These are phyloP conservation scores for Blastobotrys arbuscula DNA, from an alignment of 1,139 yeast species.

Conservation along the genomic window DNA sequence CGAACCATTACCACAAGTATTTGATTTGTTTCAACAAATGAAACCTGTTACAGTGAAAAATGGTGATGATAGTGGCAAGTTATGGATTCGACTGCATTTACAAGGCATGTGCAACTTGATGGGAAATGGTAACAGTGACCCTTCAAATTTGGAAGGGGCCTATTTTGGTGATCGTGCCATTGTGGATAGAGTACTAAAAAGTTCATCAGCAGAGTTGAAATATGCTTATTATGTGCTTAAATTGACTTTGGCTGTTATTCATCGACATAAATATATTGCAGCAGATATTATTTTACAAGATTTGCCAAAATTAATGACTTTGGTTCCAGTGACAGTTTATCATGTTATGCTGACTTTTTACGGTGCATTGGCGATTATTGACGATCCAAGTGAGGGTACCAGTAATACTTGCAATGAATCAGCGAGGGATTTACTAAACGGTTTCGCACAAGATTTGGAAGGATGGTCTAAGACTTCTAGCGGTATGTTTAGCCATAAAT, in stretches of 20 bases:
- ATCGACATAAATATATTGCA: slow-evolving; percentile 26
- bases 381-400: slow-evolving; percentile 16
- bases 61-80: slow-evolving; percentile 24
- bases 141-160: slow-evolving; percentile 25
- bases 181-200: slow-evolving; percentile 17
- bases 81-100: slow-evolving; percentile 31
- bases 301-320: slow-evolving; percentile 24
- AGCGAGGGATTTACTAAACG: slow-evolving; percentile 20
- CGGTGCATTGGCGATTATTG: slow-evolving; percentile 29
- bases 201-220: slow-evolving; percentile 22
- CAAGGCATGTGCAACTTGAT: slow-evolving; percentile 26
- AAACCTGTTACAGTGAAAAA: slow-evolving; percentile 25
- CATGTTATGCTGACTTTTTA: slow-evolving; percentile 29
- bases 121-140: slow-evolving; percentile 26
- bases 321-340: slow-evolving; percentile 27
- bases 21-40: slow-evolving; percentile 25
- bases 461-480: slow-evolving; percentile 40
- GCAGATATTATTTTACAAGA: slow-evolving; percentile 25
- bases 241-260: slow-evolving; percentile 26
- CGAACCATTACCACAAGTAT: slow-evolving; percentile 26
- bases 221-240: slow-evolving; percentile 27
- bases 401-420: slow-evolving; percentile 14
- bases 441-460: slow-evolving; percentile 29
- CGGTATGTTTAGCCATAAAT: slow-evolving; percentile 37
- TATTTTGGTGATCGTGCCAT: slow-evolving; percentile 21